These are phyloP conservation scores for Dalbergia cochinchinensis DNA, from an alignment of 306 rosid genomes.

Conservation along the genomic window DNA sequence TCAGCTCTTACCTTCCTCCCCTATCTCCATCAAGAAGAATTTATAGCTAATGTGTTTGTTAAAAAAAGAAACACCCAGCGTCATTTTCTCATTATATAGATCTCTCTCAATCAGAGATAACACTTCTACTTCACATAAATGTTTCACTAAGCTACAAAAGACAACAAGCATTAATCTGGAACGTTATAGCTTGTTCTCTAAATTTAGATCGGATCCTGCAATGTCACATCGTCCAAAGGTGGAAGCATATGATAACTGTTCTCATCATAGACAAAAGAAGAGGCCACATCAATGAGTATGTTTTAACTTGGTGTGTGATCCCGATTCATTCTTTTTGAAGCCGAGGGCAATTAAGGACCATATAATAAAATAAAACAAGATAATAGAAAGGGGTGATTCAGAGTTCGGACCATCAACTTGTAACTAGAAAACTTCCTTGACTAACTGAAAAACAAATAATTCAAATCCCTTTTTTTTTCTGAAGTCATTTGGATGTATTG, in stretches of 20 bases:
- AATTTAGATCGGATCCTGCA: constrained; percentile 30
- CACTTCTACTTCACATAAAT: constrained; percentile 12
- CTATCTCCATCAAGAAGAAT: too few relatives aligned
- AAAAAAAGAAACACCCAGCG: too few relatives aligned
- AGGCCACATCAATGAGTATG: background rate
- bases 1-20: too few relatives aligned
- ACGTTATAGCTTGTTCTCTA: constrained; percentile 29
- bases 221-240: constrained; percentile 8
- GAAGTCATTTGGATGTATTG: constrained; percentile 28
- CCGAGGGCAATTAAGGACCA: background rate
- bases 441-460: constrained; percentile 3
- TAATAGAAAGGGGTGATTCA: background rate
- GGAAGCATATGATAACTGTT: constrained; percentile 33
- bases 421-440: constrained; percentile 32
- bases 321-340: constrained; percentile 1
- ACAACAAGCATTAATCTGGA: constrained; percentile 29
- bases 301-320: background rate
- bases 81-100: background rate
- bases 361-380: background rate
- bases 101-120: background rate
- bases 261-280: constrained; percentile 32
- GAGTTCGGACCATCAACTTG: constrained; percentile 14
- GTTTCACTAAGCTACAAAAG: constrained; percentile 40
- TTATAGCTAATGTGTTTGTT: too few relatives aligned
- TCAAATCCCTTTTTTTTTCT: constrained; percentile 30